Percentiles rank a stretch among this genome's conserved stretches.
phyloP scores from a whole-genome alignment of 2,329 filamentous ascomycete genomes.

The Aspergillus candidus region DNA sequence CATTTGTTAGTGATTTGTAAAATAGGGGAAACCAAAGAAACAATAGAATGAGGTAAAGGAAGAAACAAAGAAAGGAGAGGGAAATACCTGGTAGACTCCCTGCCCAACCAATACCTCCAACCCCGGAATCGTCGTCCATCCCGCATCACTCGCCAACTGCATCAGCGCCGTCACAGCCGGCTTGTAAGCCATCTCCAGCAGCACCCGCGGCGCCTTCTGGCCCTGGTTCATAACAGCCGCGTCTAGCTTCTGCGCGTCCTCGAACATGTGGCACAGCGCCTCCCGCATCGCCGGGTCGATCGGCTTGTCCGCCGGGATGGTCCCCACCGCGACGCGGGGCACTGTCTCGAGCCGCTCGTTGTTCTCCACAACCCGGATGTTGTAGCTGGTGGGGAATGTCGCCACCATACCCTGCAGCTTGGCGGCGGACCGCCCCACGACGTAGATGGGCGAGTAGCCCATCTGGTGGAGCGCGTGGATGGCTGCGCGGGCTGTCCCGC shows the following conservation, averaged over 20 bases:
- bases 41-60: neutral
- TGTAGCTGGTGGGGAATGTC: conserved; percentile 68
- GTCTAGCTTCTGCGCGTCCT: conserved; percentile 44
- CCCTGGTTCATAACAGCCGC: conserved; percentile 28
- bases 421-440: conserved; percentile 67
- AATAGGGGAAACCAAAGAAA: conserved; percentile 7
- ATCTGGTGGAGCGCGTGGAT: conserved; percentile 82
- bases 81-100: conserved; percentile 68
- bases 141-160: conserved; percentile 67
- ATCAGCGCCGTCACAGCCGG: conserved; percentile 78
- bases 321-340: conserved; percentile 73
- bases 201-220: conserved; percentile 48
- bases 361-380: conserved; percentile 58
- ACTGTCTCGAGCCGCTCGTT: conserved; percentile 48
- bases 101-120: conserved; percentile 86
- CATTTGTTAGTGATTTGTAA: neutral
- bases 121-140: conserved; percentile 80
- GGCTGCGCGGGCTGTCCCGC: conserved; percentile 85
- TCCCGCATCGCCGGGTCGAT: conserved; percentile 67
- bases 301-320: conserved; percentile 80
- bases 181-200: conserved; percentile 97
- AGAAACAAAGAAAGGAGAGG: conserved; percentile 8
- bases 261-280: conserved; percentile 54
- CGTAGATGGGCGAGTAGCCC: conserved; percentile 77
- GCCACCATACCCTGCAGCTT: conserved; percentile 63